phyloP scores from a whole-genome alignment of 116 monocot species.

The Zostera marina region DNA sequence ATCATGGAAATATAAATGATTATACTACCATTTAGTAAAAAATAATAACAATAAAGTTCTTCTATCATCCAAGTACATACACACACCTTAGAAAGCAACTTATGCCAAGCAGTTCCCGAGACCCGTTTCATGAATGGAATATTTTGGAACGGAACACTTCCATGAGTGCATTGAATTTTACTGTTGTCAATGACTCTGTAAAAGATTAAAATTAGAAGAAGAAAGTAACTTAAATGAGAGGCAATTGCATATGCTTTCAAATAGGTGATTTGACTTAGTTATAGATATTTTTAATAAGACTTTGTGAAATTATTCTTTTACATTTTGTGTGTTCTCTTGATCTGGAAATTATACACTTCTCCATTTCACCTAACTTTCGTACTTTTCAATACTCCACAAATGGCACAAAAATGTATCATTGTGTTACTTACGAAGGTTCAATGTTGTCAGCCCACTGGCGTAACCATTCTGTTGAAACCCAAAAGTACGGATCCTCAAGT shows the following conservation, averaged over 20 bases:
- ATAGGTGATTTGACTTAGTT: neutral
- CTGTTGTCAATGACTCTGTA: constrained; percentile 65
- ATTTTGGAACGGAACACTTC: constrained; percentile 59
- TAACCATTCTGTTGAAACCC: constrained; percentile 91
- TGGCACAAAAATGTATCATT: neutral
- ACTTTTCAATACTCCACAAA: neutral
- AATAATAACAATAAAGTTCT: too few relatives aligned
- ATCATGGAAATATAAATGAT: too few relatives aligned
- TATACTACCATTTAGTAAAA: too few relatives aligned
- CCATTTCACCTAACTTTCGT: neutral
- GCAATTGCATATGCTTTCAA: too few relatives aligned
- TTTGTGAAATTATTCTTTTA: too few relatives aligned
- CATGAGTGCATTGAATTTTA: constrained; percentile 67
- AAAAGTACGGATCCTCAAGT: constrained; percentile 49
- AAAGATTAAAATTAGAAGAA: neutral
- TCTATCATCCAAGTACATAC: neutral
- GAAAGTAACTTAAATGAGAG: too few relatives aligned
- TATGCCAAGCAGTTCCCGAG: constrained; percentile 55
- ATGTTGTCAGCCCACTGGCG: constrained; percentile 87
- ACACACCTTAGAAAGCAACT: constrained; percentile 61
- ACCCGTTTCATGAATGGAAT: constrained; percentile 66
- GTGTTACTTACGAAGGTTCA: constrained; percentile 49
- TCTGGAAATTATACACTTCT: too few relatives aligned
- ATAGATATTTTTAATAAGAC: neutral
- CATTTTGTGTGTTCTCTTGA: too few relatives aligned